Conservation (phyloP, 139 green algal species). For the Picochlorum costavermella region DNA sequence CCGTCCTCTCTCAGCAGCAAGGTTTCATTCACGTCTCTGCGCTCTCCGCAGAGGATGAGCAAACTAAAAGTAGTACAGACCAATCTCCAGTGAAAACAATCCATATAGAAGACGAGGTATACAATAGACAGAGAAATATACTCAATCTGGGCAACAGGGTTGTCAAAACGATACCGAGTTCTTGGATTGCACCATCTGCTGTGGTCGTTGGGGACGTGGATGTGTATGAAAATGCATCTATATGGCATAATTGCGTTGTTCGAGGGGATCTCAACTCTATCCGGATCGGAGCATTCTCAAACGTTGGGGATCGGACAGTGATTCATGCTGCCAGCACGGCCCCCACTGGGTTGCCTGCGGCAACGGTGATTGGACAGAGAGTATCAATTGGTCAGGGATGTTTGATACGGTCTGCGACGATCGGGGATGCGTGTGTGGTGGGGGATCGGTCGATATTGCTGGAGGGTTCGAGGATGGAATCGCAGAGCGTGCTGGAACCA, state of each 20-base stretch:
- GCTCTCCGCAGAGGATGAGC: not conserved
- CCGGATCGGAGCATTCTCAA: constrained; percentile 52
- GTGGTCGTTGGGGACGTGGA: constrained; percentile 79
- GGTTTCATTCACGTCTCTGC: not conserved
- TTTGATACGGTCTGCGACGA: constrained; percentile 59
- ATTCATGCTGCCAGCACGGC: constrained; percentile 76
- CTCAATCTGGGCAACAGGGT: constrained; percentile 58
- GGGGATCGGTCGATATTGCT: constrained; percentile 67
- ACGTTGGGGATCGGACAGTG: constrained; percentile 70
- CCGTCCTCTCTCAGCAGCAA: constrained; percentile 39
- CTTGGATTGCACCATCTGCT: constrained; percentile 75
- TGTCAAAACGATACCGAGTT: constrained; percentile 49
- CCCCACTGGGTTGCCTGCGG: constrained; percentile 71
- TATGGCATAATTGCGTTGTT: constrained; percentile 78
- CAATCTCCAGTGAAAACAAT: not conserved
- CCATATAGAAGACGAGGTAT: constrained; percentile 32
- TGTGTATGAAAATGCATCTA: constrained; percentile 68
- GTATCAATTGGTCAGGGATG: constrained; percentile 73
- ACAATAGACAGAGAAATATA: constrained; percentile 60
- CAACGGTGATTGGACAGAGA: constrained; percentile 62
- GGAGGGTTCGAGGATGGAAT: constrained; percentile 72
- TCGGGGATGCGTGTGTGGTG: constrained; percentile 62
- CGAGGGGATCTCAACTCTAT: constrained; percentile 83
- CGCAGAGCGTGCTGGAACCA: constrained; percentile 58
- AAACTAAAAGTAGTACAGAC: too few relatives aligned